Base-by-base conservation (phyloP, 257 asterid genomes). In the Gardenia jasminoides region DNA sequence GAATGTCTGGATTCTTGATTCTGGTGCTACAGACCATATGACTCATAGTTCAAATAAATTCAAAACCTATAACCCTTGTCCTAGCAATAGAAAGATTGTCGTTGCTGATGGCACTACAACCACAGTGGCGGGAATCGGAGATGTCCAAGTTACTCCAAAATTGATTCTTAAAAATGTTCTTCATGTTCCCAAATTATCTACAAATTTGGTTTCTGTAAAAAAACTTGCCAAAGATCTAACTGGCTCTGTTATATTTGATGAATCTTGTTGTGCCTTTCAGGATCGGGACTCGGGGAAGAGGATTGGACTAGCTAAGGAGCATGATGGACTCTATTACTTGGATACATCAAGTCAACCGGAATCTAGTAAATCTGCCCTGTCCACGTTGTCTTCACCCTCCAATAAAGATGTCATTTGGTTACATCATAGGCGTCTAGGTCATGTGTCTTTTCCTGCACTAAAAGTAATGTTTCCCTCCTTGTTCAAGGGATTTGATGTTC, bases 281-380 rank as follows among this genome's bases (percentile, higher is more conserved):
- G 78, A 82, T 6, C 61, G 56, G 30, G 76, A 20, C 17, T 52
- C 22, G 68, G 61, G 44, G 78, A 68, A 30, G 84, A 81, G n/a
- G 61, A 76, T 81, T 81, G 76, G 76, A 64, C 80, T 16, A 67
- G 80, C 77, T 68, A 80, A 66, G 76, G 67, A 79, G 26, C 61
- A 8, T 1, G 16, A 52, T 39, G 46, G 64, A 19, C 62, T 58
- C 10, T 70, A 70, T 44, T 41, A 33, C 70, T 62, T 58, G 39
- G 77, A 78, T 24, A 5, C 43, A 70, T 46, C 71, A 36, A 1
- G 3, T 36, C 3, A 36, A 36, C 3, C 1, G 3, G 39, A 1
- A 1, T 3, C 3, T 36, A 1, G 1, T 36, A 1, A 36, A 1
- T 3, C 1, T 3, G 1, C 39, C 39, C 3, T 36, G 3, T 36